Conservation (phyloP, 1,284 basidiomycete species). For the Vanrija humicola region DNA sequence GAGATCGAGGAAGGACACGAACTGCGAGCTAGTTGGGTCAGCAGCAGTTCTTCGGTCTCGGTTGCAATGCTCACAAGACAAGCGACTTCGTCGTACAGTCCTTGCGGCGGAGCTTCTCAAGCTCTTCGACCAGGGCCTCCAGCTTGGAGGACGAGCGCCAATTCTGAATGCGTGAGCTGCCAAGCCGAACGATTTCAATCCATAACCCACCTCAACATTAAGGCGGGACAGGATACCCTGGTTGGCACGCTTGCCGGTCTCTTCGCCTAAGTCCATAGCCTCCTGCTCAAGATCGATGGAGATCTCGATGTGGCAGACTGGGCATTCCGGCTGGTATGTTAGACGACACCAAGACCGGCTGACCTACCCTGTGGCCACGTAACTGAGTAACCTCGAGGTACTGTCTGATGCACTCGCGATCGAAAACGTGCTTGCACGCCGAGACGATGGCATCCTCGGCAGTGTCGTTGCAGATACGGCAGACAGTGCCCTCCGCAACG, state of each 20-base stretch:
- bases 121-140: conserved; percentile 92
- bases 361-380: conserved; percentile 65
- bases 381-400: conserved; percentile 65
- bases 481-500: conserved; percentile 67
- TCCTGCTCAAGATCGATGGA: conserved; percentile 95
- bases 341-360: background rate
- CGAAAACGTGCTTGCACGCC: conserved; percentile 64
- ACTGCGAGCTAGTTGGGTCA: conserved; percentile 31
- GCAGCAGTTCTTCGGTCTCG: background rate
- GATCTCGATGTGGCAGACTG: conserved; percentile 87
- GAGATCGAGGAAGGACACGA: conserved; percentile 57
- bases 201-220: conserved; percentile 61
- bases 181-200: background rate
- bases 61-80: conserved; percentile 61
- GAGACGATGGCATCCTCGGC: conserved; percentile 93
- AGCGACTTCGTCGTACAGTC: conserved; percentile 94
- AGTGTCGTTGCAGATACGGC: conserved; percentile 68
- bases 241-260: conserved; percentile 55
- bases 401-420: conserved; percentile 92
- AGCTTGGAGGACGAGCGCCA: conserved; percentile 97
- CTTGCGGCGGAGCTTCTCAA: conserved; percentile 74
- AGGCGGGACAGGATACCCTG: conserved; percentile 93
- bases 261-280: conserved; percentile 74
- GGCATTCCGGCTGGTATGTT: conserved; percentile 72
- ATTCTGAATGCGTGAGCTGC: conserved; percentile 42